Percentiles rank a stretch among this genome's conserved stretches.
phyloP scores from a whole-genome alignment of 495 filamentous ascomycete species.

The Schizothecium vesticola region DNA sequence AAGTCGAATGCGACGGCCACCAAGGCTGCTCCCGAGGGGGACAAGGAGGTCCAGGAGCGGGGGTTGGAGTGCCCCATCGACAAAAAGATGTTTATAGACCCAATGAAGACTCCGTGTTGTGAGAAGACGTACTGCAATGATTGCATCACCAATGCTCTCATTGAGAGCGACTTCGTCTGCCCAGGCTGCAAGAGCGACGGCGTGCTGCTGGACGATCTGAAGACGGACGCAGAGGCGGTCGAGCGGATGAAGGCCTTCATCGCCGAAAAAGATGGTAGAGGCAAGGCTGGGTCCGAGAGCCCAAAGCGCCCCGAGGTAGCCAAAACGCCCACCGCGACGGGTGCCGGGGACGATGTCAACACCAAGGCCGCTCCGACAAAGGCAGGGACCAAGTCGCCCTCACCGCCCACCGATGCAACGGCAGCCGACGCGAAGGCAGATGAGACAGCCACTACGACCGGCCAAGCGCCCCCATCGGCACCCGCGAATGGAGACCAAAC shows the following conservation, averaged over 20 bases:
- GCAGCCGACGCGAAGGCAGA: slow-evolving; percentile 1
- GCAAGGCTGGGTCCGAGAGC: slow-evolving; percentile 38
- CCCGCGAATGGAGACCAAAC: slow-evolving; percentile 34
- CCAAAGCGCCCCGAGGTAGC: slow-evolving; percentile 26
- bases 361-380: slow-evolving; percentile 21
- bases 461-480: slow-evolving; percentile 13
- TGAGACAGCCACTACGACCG: slow-evolving; percentile 5
- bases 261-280: slow-evolving; percentile 59
- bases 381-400: slow-evolving; percentile 35
- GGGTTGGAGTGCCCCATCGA: slow-evolving; percentile 92
- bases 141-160: slow-evolving; percentile 95
- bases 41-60: slow-evolving; percentile 73
- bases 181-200: slow-evolving; percentile 85
- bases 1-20: slow-evolving; percentile 77
- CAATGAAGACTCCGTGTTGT: slow-evolving; percentile 97
- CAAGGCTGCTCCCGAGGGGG: slow-evolving; percentile 60
- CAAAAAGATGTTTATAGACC: slow-evolving; percentile 93
- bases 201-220: slow-evolving; percentile 87
- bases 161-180: slow-evolving; percentile 95
- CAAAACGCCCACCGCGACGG: slow-evolving; percentile 24
- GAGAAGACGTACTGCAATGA: slow-evolving; percentile 96
- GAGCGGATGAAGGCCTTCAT: slow-evolving; percentile 76
- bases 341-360: slow-evolving; percentile 17
- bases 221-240: slow-evolving; percentile 68
- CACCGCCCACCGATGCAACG: slow-evolving; percentile 21